Base-by-base conservation (phyloP, 805 yeast genomes). In the Myxozyma sirexii region DNA sequence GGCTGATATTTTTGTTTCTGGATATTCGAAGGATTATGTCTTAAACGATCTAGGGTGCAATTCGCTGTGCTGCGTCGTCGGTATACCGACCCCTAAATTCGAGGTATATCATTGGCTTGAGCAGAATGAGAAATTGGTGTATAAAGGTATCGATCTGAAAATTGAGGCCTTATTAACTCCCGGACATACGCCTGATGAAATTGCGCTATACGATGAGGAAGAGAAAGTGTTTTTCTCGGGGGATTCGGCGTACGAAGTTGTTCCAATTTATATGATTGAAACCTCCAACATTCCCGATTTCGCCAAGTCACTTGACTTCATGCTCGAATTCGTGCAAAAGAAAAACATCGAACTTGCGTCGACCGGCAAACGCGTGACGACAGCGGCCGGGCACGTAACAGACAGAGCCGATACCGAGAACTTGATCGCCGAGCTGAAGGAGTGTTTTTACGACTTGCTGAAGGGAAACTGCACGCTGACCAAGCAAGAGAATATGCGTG, bases 121-220 rank as follows among this genome's bases (percentile, higher is more conserved):
- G 50, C 64, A 60, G 35, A 57, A 57, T 15, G 64, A 60, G 49
- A 52, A 57, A 26, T 37, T 60, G 27, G 35, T 38, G 13, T 60
- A 48, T 44, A 38, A 57, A 35, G 63, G 59, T n/a, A 49, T 57
- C 17, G 64, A 60, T 37, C 46, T 60, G 12, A 44, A 57, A 35
- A 53, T 60, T 27, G 56, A 57, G 39, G 57, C 62, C 13, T 53
- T 60, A 19, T 39, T 60, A 24, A 60, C 64, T 13, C 64, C 64
- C 1, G 64, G 64, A 2, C 64, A 60, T 43, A 60, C 64, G 13
- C 64, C 64, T 4, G 64, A 60, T 42, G 64, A 60, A 31, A 60
- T 60, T 38, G 64, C 64, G 26, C 49, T 60, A 10, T 60, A 60
- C 56, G 64, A 60, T 33, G 39, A 39, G n/a, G 62, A 60, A n/a